Conservation (phyloP, 768 basidiomycete species). For the Rossbeevera mucosa region DNA sequence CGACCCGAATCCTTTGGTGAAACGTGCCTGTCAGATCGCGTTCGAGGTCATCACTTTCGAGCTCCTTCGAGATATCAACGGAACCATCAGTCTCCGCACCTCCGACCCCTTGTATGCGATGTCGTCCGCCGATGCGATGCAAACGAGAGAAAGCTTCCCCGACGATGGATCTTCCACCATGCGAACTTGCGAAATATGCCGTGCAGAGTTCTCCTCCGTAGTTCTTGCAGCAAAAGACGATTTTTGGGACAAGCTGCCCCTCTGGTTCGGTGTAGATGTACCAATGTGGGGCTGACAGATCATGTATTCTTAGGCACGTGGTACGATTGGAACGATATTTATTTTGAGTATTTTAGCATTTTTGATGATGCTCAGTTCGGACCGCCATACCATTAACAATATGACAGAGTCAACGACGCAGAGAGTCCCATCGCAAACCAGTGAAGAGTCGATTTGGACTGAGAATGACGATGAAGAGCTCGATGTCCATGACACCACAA, state of each 20-base stretch:
- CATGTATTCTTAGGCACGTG: constrained; percentile 13
- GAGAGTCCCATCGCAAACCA: neutral
- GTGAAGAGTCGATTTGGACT: neutral
- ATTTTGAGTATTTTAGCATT: neutral
- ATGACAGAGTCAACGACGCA: neutral
- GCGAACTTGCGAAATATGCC: constrained; percentile 62
- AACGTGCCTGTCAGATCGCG: constrained; percentile 61
- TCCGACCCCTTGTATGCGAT: constrained; percentile 71
- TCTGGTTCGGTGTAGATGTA: constrained; percentile 60
- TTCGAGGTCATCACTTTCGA: constrained; percentile 75
- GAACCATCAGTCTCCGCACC: constrained; percentile 57
- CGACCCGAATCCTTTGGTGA: constrained; percentile 40
- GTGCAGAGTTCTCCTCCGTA: constrained; percentile 54
- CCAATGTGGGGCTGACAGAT: constrained; percentile 32
- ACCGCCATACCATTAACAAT: neutral
- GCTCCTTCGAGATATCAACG: constrained; percentile 68
- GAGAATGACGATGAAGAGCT: constrained; percentile 15
- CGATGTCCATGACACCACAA: neutral
- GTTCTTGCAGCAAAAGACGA: constrained; percentile 58
- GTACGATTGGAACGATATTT: neutral
- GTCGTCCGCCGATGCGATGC: constrained; percentile 62
- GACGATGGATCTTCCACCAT: constrained; percentile 42
- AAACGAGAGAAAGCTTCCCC: constrained; percentile 45
- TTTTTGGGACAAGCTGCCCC: constrained; percentile 60
- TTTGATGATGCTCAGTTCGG: neutral